These are phyloP conservation scores for Lophiotrema nucula DNA, from an alignment of 495 filamentous ascomycete species.

Conservation along the genomic window DNA sequence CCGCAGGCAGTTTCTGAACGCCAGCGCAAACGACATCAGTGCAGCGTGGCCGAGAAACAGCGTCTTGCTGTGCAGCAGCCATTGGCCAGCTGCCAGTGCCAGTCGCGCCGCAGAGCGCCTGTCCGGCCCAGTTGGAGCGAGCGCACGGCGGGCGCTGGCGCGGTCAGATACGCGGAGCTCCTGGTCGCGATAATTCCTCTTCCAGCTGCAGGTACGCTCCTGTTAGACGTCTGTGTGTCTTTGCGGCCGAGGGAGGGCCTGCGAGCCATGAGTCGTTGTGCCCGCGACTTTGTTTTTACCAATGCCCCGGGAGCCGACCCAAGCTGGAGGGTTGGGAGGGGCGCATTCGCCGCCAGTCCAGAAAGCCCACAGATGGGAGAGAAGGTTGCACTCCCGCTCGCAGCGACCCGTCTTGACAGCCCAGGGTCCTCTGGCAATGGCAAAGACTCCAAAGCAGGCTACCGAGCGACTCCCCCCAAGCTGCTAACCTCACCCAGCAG, in stretches of 20 bases:
- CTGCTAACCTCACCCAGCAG: background rate
- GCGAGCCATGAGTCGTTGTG: conserved; percentile 11
- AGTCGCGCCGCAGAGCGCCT: too few relatives aligned
- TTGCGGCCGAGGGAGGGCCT: background rate
- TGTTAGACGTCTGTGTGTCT: background rate
- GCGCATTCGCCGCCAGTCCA: too few relatives aligned
- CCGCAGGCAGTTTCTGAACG: too few relatives aligned
- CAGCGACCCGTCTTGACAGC: conserved; percentile 1
- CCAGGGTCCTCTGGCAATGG: conserved; percentile 12
- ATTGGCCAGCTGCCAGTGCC: too few relatives aligned
- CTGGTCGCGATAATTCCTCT: background rate
- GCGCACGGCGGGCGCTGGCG: too few relatives aligned
- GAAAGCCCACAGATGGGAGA: background rate
- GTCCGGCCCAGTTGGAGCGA: too few relatives aligned
- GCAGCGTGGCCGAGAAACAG: too few relatives aligned
- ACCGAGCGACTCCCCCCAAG: background rate
- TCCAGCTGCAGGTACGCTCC: conserved; percentile 10
- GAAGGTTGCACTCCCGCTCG: conserved; percentile 9
- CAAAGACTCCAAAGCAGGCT: too few relatives aligned
- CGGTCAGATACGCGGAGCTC: background rate
- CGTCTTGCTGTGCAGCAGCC: background rate
- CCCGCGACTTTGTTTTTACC: conserved; percentile 2
- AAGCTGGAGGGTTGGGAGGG: background rate
- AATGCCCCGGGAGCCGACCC: conserved; percentile 3
- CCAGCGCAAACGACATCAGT: too few relatives aligned